Base-by-base conservation (phyloP, 768 basidiomycete genomes). In the Heimioporus sp. region DNA sequence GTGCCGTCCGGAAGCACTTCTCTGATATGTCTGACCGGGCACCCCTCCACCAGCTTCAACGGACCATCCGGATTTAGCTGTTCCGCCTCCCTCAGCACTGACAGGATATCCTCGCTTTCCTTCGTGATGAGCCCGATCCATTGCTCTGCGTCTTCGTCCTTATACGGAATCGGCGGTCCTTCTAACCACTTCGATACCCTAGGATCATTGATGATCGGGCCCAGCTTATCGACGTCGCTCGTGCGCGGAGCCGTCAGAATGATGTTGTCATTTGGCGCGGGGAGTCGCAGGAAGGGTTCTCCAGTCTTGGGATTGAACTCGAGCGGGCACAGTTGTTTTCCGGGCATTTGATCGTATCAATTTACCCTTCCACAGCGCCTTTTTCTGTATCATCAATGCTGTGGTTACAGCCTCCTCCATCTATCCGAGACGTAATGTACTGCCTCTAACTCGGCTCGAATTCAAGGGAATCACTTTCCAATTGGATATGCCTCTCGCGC, bases 221-320 rank as follows among this genome's bases (percentile, higher is more conserved):
- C 54, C n/a, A 73, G 51, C 10, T 59, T 46, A 24, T 72, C 64
- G 12, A 66, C 73, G 57, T 85, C 81, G 35, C 63, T 66, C 21
- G 60, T 46, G 37, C 84, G 80, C 16, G 80, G 80, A 16, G 85
- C 78, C 8, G 84, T 86, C 35, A 86, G 54, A 49, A 86, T 77
- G 55, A 86, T 79, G 52, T 72, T 72, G 43, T 80, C 73, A 49
- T 74, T 71, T 36, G 81, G 81, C 34, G 65, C 56, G 5, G 75
- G 70, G 19, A 87, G 73, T 11, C 77, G 78, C 15, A 86, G 72
- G 65, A 80, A 86, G 2, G 76, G 77, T 56, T 85, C 82, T 40
- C 74, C 74, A 2, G 76, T 80, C 21, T 48, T 47, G 3, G 69
- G 48, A 48, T 80, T 73, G 44, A 72, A 53, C 61, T 76, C 69